Conservation (phyloP, 2,329 filamentous ascomycete genomes). For the Fusarium sp. region DNA sequence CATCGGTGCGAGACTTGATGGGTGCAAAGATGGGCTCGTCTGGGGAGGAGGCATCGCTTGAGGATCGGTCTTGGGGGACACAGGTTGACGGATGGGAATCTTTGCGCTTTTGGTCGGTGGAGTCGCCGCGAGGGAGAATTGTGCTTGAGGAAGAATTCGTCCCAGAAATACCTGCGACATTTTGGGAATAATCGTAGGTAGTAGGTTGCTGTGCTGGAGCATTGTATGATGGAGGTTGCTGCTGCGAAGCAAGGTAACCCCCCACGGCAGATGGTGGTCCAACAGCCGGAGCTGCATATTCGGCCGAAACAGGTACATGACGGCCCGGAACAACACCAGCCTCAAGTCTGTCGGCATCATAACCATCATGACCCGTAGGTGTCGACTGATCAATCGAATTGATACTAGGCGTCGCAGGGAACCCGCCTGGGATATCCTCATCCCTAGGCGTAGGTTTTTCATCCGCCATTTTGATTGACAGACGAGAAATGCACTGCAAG, state of each 20-base stretch:
- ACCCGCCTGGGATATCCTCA: conserved; percentile 43
- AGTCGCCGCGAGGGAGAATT: conserved; percentile 1
- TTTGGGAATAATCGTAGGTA: neutral
- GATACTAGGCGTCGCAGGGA: conserved; percentile 38
- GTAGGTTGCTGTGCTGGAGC: neutral
- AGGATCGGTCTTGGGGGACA: neutral
- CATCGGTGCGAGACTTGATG: conserved; percentile 39
- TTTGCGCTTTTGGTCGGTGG: conserved; percentile 2
- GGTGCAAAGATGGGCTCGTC: conserved; percentile 40
- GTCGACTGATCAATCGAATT: conserved; percentile 20
- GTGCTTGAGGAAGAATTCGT: conserved; percentile 25
- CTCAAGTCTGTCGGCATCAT: conserved; percentile 13
- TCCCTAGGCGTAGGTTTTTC: conserved; percentile 37
- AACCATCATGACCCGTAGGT: conserved; percentile 9
- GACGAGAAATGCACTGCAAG: neutral
- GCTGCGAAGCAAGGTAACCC: conserved; percentile 2
- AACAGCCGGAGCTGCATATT: conserved; percentile 4
- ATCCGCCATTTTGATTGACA: conserved; percentile 27
- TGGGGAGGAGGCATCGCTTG: neutral
- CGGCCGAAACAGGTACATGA: neutral
- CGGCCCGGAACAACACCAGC: conserved; percentile 23
- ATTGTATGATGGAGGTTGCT: neutral
- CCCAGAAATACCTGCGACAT: neutral
- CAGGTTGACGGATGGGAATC: neutral
- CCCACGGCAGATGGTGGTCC: conserved; percentile 1